phyloP scores from a whole-genome alignment of 331 rosid species.

The Malus hybrid region DNA sequence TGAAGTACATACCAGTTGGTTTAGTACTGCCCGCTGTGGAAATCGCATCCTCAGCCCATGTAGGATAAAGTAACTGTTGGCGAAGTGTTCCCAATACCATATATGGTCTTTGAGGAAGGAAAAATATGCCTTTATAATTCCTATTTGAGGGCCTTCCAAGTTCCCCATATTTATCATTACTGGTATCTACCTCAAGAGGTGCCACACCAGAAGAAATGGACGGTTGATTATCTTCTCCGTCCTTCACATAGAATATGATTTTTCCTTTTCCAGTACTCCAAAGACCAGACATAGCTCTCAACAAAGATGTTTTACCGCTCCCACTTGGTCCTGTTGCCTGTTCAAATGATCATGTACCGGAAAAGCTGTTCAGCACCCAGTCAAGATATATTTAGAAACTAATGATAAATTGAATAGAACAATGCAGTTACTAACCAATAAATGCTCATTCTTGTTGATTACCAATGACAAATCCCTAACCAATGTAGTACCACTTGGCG shows the following conservation, averaged over 20 bases:
- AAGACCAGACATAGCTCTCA: constrained; percentile 92
- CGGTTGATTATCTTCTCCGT: constrained; percentile 29
- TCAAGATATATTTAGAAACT: neutral
- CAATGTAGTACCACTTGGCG: constrained; percentile 60
- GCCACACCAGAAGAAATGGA: constrained; percentile 27
- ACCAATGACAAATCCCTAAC: constrained; percentile 57
- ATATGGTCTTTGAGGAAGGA: constrained; percentile 94
- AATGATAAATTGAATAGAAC: neutral
- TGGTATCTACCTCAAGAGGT: constrained; percentile 14
- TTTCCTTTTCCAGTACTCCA: constrained; percentile 81
- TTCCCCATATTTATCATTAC: constrained; percentile 15
- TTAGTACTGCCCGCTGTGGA: constrained; percentile 27
- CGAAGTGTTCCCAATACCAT: constrained; percentile 96
- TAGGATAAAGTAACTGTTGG: constrained; percentile 89
- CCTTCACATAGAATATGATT: constrained; percentile 51
- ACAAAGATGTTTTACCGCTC: constrained; percentile 86
- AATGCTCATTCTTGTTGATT: constrained; percentile 60
- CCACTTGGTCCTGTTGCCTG: constrained; percentile 95
- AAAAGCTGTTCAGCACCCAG: constrained; percentile 8
- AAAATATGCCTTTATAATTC: constrained; percentile 51
- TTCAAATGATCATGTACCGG: constrained; percentile 14
- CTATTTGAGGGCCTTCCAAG: constrained; percentile 30
- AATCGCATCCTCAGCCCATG: constrained; percentile 50
- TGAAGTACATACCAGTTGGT: constrained; percentile 28
- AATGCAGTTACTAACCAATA: constrained; percentile 54